Percentiles rank a stretch among this genome's conserved stretches.
Evolutionary conservation across 164 flowering plant species (phyloP).

Genomic region (Vitis vinifera): DNA sequence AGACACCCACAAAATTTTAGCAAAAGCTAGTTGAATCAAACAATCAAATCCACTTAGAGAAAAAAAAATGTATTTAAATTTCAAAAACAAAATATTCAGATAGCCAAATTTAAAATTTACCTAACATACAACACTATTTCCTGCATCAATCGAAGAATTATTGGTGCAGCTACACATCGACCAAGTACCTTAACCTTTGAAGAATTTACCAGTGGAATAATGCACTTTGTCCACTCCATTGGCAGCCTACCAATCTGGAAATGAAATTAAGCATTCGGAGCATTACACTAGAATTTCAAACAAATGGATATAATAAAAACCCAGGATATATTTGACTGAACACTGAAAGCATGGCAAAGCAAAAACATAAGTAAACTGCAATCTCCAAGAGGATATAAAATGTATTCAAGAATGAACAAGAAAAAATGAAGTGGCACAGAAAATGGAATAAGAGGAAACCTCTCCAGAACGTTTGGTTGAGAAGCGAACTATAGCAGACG

Average conservation of each 20-base stretch:
- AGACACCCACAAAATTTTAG: background rate
- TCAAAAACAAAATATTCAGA: background rate
- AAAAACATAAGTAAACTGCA: background rate
- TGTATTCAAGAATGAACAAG: background rate
- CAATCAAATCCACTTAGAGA: background rate
- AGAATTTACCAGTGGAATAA: conserved; percentile 59
- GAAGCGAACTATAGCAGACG: conserved; percentile 62
- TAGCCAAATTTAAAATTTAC: conserved; percentile 27
- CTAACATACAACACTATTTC: conserved; percentile 64
- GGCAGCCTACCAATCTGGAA: conserved; percentile 76
- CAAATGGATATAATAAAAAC: background rate
- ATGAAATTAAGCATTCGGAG: conserved; percentile 1
- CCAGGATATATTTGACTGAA: background rate
- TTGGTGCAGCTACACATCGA: conserved; percentile 55
- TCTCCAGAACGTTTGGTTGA: conserved; percentile 71
- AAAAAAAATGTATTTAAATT: too few species aligned
- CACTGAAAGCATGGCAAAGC: background rate
- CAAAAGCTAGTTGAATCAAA: background rate
- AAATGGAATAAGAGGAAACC: conserved; percentile 30
- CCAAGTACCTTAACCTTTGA: conserved; percentile 59
- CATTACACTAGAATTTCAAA: background rate
- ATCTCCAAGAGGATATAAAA: too few species aligned
- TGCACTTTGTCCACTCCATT: conserved; percentile 70
- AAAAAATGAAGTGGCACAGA: background rate
- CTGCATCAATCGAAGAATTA: conserved; percentile 49